phyloP scores from a whole-genome alignment of 768 basidiomycete genomes.

The Kwoniella dejecticola region DNA sequence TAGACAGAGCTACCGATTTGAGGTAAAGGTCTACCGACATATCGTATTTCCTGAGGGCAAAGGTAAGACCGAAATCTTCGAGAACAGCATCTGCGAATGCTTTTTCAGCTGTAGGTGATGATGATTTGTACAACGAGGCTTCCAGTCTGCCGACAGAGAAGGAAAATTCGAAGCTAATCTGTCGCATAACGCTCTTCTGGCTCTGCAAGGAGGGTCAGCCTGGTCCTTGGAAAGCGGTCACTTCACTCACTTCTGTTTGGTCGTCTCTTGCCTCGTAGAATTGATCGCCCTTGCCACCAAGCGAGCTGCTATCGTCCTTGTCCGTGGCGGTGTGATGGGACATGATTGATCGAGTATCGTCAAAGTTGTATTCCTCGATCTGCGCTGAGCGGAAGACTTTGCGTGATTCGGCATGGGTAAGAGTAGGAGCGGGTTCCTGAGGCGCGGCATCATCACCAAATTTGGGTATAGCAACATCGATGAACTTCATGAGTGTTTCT shows the following conservation, averaged over 20 bases:
- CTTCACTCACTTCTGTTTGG: conserved; percentile 60
- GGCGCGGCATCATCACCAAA: conserved; percentile 62
- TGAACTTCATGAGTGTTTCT: conserved; percentile 84
- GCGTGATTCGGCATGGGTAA: background rate
- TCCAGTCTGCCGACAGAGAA: conserved; percentile 84
- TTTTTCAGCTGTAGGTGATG: conserved; percentile 66
- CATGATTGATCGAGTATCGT: conserved; percentile 49
- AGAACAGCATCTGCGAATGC: conserved; percentile 76
- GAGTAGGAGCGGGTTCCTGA: conserved; percentile 49
- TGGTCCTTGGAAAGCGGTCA: background rate
- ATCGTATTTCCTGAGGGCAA: conserved; percentile 76
- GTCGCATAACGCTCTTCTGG: conserved; percentile 59
- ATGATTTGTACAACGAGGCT: conserved; percentile 74
- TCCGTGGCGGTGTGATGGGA: conserved; percentile 55
- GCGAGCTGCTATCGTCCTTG: conserved; percentile 27
- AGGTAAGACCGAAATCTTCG: conserved; percentile 72
- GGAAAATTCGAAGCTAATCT: conserved; percentile 75
- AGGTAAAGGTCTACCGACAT: conserved; percentile 83
- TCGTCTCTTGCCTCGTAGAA: conserved; percentile 77
- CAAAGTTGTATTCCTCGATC: conserved; percentile 67
- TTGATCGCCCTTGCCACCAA: conserved; percentile 44
- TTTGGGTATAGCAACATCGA: conserved; percentile 86
- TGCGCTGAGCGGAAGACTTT: conserved; percentile 33
- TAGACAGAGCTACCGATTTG: conserved; percentile 72
- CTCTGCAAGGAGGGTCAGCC: conserved; percentile 22